A percentile compares a stretch with the other conserved stretches of the same genome.
phyloP scores from a whole-genome alignment of 1,139 yeast species.

The Groenewaldozyma auringiensis region DNA sequence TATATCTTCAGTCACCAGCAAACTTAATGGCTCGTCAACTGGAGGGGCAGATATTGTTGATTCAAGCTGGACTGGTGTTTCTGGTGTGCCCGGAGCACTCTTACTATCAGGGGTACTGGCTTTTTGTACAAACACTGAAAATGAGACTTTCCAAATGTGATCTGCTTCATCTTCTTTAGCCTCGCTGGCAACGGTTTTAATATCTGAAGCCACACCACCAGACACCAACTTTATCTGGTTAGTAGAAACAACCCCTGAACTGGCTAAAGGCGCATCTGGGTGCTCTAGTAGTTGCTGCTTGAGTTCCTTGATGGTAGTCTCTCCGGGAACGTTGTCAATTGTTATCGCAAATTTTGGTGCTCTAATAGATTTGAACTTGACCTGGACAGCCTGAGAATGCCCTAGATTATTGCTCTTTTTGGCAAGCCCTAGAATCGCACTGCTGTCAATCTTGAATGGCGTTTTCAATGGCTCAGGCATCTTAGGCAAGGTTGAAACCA shows the following conservation, averaged over 20 bases:
- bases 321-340: slow-evolving; percentile 16
- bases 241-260: not conserved
- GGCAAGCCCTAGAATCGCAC: not conserved
- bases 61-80: not conserved
- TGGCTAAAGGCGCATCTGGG: slow-evolving; percentile 20
- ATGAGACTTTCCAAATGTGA: slow-evolving; percentile 7
- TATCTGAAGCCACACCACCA: not conserved
- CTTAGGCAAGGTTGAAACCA: not conserved
- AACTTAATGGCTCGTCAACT: slow-evolving; percentile 7
- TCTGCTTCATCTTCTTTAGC: slow-evolving; percentile 3
- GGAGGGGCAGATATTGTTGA: slow-evolving; percentile 2
- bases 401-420: not conserved
- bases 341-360: slow-evolving; percentile 26
- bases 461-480: not conserved
- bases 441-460: not conserved
- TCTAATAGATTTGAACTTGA: slow-evolving; percentile 25
- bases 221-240: not conserved
- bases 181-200: slow-evolving; percentile 6
- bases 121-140: slow-evolving; percentile 7
- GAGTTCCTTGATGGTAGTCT: slow-evolving; percentile 22
- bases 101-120: no score
- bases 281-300: slow-evolving; percentile 27
- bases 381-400: slow-evolving; percentile 13
- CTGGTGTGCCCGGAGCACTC: not conserved
- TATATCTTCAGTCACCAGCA: slow-evolving; percentile 8